These are phyloP conservation scores for Blastocrithidia nonstop DNA, from an alignment of 208 protist genomes.

Conservation along the genomic window DNA sequence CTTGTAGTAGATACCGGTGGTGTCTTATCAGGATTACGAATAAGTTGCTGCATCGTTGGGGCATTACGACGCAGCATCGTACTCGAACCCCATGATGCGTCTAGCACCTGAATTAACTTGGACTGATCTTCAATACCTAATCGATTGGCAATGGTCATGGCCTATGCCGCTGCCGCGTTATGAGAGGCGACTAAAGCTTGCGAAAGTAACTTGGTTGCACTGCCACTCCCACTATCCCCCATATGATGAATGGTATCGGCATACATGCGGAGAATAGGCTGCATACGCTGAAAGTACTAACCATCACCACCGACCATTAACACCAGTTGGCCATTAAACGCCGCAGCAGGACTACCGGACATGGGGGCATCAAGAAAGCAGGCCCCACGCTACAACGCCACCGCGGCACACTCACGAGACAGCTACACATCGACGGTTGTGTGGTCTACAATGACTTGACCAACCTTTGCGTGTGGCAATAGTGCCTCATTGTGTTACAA, in stretches of 20 bases:
- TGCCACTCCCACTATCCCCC: conserved; percentile 50
- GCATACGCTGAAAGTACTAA: conserved; percentile 54
- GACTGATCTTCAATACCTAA: conserved; percentile 61
- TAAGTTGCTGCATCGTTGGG: conserved; percentile 60
- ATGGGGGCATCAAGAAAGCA: conserved; percentile 77
- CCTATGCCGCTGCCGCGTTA: conserved; percentile 76
- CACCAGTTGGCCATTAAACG: conserved; percentile 68
- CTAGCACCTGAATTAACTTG: conserved; percentile 63
- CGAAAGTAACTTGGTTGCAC: conserved; percentile 61
- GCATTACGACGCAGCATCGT: conserved; percentile 82
- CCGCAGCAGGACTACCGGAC: conserved; percentile 60
- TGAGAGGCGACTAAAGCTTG: conserved; percentile 73
- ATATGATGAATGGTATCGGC: conserved; percentile 74
- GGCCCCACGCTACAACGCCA: conserved; percentile 44
- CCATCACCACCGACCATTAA: conserved; percentile 71
- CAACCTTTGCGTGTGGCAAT: conserved; percentile 41
- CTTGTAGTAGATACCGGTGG: conserved; percentile 31
- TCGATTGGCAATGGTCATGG: conserved; percentile 60
- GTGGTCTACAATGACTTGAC: conserved; percentile 83
- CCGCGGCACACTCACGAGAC: conserved; percentile 42
- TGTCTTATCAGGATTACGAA: conserved; percentile 58
- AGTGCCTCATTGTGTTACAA: conserved; percentile 54
- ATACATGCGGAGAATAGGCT: conserved; percentile 76
- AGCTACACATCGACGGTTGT: conserved; percentile 69
- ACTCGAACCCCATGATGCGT: conserved; percentile 67